Evolutionary conservation across 495 filamentous ascomycete species (phyloP).

Genomic region (Pyrenopolyporus hunteri): DNA sequence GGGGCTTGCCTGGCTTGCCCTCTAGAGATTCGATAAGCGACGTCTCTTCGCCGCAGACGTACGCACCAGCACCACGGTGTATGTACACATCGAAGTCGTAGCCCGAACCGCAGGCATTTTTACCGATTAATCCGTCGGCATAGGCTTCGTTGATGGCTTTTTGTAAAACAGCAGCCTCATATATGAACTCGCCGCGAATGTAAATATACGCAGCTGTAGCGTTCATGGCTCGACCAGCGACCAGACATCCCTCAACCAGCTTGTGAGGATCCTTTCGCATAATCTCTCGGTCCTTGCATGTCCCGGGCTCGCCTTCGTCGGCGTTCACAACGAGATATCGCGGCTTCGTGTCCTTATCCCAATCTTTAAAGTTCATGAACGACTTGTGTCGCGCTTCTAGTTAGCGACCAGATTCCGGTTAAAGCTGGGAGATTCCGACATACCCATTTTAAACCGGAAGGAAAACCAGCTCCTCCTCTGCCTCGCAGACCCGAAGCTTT

Average conservation of each 20-base stretch:
- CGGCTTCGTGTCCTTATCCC: constrained; percentile 97
- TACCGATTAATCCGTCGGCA: constrained; percentile 88
- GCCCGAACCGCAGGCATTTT: constrained; percentile 94
- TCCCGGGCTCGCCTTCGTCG: constrained; percentile 97
- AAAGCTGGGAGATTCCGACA: constrained; percentile 27
- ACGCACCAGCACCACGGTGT: constrained; percentile 96
- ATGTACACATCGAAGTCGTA: constrained; percentile 98
- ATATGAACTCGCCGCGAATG: constrained; percentile 98
- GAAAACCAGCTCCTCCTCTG: constrained; percentile 96
- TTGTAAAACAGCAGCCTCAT: constrained; percentile 93
- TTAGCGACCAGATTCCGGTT: constrained; percentile 28
- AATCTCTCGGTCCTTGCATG: constrained; percentile 99
- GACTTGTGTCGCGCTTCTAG: constrained; percentile 62
- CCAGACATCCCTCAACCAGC: constrained; percentile 94
- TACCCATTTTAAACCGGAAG: constrained; percentile 99
- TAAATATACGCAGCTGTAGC: constrained; percentile 99
- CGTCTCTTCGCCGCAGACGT: constrained; percentile 97
- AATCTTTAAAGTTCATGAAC: constrained; percentile 99
- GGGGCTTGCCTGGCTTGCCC: constrained; percentile 97
- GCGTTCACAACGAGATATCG: constrained; percentile 97
- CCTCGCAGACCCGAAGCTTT: constrained; percentile 95
- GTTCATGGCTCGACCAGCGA: constrained; percentile 97
- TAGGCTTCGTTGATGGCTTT: constrained; percentile 97
- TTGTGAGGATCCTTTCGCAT: constrained; percentile 99
- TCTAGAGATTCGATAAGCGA: constrained; percentile 97